A percentile compares a stretch with the other conserved stretches of the same genome.
Conservation (phyloP, 1,139 yeast genomes). For the Candida neerlandica region DNA sequence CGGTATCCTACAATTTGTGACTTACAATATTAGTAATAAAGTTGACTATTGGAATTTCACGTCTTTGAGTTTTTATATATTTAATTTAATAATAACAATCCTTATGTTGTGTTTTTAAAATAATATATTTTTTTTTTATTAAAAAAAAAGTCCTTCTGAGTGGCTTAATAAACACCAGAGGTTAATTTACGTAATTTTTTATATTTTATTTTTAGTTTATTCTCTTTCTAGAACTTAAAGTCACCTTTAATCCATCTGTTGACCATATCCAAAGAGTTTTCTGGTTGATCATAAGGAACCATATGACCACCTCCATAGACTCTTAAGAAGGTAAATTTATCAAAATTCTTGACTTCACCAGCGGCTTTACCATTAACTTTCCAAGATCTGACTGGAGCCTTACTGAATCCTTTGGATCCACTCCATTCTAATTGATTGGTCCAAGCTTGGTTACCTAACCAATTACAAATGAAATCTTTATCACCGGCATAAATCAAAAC, state of each 20-base stretch:
- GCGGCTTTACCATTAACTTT: conserved; percentile 40
- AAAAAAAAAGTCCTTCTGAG: not conserved
- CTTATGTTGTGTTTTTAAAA: not conserved
- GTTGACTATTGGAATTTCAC: too few relatives aligned
- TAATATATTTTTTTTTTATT: not conserved
- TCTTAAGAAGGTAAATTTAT: conserved; percentile 50
- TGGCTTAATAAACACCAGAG: not conserved
- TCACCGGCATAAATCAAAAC: conserved; percentile 83
- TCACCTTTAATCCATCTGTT: conserved; percentile 50
- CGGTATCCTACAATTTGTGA: too few relatives aligned
- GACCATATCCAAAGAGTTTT: conserved; percentile 48
- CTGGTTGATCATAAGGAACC: conserved; percentile 55
- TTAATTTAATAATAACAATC: not conserved
- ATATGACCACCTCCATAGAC: conserved; percentile 53
- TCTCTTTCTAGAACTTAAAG: conserved; percentile 17
- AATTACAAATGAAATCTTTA: conserved; percentile 83
- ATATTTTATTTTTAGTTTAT: not conserved
- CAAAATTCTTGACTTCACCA: conserved; percentile 50
- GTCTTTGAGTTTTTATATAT: not conserved
- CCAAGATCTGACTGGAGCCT: conserved; percentile 44
- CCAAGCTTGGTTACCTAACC: conserved; percentile 91
- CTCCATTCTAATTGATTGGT: conserved; percentile 69
- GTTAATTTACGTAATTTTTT: not conserved
- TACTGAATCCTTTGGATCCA: conserved; percentile 53
- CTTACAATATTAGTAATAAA: too few relatives aligned